These are phyloP conservation scores for Neofusicoccum cordaticola DNA, from an alignment of 2,329 filamentous ascomycete genomes.

Conservation along the genomic window DNA sequence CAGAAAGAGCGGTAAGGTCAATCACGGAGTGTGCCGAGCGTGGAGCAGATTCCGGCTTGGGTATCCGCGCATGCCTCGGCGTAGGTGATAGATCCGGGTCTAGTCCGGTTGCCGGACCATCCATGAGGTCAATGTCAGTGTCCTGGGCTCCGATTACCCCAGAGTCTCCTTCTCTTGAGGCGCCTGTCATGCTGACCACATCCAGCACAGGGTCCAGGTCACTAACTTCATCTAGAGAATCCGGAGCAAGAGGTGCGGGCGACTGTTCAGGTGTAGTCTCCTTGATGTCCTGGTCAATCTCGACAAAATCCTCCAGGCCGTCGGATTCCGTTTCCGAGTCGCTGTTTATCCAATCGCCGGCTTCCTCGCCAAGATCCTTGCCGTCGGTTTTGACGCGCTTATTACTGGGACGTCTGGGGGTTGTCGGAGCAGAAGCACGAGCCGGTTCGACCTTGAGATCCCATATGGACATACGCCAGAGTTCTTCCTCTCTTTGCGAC, in stretches of 20 bases:
- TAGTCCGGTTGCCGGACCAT: neutral
- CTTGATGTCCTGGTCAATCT: constrained; percentile 28
- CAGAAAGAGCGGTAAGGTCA: neutral
- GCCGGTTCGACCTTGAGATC: constrained; percentile 25
- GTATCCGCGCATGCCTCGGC: neutral
- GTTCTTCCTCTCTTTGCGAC: constrained; percentile 55
- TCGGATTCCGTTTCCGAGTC: constrained; percentile 38
- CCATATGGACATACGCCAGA: constrained; percentile 47
- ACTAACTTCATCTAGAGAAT: neutral
- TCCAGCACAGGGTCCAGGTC: neutral
- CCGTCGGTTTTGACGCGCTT: neutral
- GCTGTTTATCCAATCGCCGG: constrained; percentile 47
- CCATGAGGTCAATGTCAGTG: neutral
- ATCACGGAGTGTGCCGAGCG: neutral
- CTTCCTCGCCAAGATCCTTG: constrained; percentile 30
- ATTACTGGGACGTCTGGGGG: neutral
- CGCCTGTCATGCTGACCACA: neutral
- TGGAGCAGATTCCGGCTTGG: neutral
- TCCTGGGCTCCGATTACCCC: neutral
- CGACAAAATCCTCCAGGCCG: constrained; percentile 51
- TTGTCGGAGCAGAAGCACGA: neutral
- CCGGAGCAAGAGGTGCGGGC: neutral
- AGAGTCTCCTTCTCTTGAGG: neutral
- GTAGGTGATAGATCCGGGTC: neutral
- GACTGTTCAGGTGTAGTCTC: neutral